These are phyloP conservation scores for Reutealis trisperma DNA, from an alignment of 345 rosid species.

Conservation along the genomic window DNA sequence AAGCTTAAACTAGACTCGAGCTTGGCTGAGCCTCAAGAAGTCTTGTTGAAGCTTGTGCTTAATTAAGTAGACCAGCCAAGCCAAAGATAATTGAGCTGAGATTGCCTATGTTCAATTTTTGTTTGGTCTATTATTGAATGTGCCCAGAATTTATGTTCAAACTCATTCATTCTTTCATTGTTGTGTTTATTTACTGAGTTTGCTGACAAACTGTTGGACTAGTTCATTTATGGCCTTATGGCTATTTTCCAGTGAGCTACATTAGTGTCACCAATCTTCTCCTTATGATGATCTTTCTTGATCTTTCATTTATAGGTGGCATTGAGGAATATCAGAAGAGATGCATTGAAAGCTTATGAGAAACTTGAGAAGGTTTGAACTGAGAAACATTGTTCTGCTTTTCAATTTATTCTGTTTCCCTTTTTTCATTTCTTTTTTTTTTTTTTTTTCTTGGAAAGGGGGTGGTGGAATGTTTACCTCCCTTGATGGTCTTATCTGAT, in stretches of 20 bases:
- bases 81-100: neutral
- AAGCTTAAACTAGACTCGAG: neutral
- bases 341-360: conserved; percentile 84
- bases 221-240: neutral
- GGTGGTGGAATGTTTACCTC: neutral
- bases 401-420: neutral
- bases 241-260: neutral
- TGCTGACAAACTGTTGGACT: neutral
- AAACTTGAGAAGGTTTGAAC: conserved; percentile 80
- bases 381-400: neutral
- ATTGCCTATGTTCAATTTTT: neutral
- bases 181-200: too few species aligned
- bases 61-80: neutral
- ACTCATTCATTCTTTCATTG: neutral
- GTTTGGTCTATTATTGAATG: neutral
- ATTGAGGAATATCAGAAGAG: conserved; percentile 90
- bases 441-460: neutral
- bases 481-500: conserved; percentile 4
- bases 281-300: conserved; percentile 5
- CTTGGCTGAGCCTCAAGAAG: neutral
- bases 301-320: conserved; percentile 60
- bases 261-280: neutral
- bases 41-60: neutral
- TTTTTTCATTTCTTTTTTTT: too few species aligned
- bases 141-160: neutral